A percentile compares a stretch with the other conserved stretches of the same genome.
Conservation (phyloP, 2,329 filamentous ascomycete species). For the Penicillium janthinellum region DNA sequence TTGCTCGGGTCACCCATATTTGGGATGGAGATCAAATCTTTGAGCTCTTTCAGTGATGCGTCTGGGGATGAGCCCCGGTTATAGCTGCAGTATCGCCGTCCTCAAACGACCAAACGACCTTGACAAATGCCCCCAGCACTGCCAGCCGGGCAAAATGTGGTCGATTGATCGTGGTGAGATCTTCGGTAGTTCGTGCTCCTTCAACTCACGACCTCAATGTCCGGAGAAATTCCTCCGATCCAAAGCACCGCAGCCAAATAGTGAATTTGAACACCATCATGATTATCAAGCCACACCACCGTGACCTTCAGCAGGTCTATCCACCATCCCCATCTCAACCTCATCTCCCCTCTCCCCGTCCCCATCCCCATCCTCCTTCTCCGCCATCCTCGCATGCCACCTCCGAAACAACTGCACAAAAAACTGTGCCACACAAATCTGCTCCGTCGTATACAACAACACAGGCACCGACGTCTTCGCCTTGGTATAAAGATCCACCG, state of each 20-base stretch:
- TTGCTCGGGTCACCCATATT: too few species aligned
- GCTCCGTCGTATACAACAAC: slow-evolving; percentile 43
- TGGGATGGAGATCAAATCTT: too few species aligned
- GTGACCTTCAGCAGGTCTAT: slow-evolving; percentile 3
- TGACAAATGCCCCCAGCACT: too few species aligned
- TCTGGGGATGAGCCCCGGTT: too few species aligned
- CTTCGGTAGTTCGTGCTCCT: too few species aligned
- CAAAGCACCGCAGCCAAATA: background rate
- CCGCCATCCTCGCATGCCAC: slow-evolving; percentile 31
- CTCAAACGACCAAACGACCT: too few species aligned
- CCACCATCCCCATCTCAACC: slow-evolving; percentile 13
- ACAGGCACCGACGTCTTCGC: slow-evolving; percentile 44
- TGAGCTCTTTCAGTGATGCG: too few species aligned
- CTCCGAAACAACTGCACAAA: slow-evolving; percentile 40
- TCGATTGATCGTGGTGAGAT: too few species aligned
- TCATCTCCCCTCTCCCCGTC: slow-evolving; percentile 18
- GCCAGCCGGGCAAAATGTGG: too few species aligned
- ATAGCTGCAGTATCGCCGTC: too few species aligned
- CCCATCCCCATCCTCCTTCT: slow-evolving; percentile 15
- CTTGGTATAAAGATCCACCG: slow-evolving; percentile 37
- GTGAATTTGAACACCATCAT: background rate
- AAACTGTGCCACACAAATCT: slow-evolving; percentile 43
- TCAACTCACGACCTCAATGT: too few species aligned
- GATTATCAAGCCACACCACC: slow-evolving; percentile 4
- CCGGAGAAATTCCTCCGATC: background rate